A percentile compares a stretch with the other conserved stretches of the same genome.
Evolutionary conservation across 441 rosid species (phyloP).

Genomic region (Jatropha podagrica): DNA sequence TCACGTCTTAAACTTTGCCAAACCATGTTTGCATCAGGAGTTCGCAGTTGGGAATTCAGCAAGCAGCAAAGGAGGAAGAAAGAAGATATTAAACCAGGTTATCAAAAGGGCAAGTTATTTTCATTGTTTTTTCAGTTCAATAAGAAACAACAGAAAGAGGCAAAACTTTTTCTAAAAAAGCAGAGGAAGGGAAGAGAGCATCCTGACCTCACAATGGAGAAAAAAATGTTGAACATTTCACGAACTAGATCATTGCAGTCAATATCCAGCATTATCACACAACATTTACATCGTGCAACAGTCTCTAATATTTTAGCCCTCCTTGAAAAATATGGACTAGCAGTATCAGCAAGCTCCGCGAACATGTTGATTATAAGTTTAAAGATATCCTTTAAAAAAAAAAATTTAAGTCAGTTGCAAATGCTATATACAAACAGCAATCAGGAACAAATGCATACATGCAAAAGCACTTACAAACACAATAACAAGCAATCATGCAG

Average conservation of each 20-base stretch:
- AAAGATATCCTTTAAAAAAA: conserved; percentile 62
- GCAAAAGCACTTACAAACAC: no score
- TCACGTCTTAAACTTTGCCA: not conserved
- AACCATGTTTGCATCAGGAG: not conserved
- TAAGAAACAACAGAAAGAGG: conserved; percentile 7
- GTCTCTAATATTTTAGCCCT: conserved; percentile 88
- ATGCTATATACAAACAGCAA: not conserved
- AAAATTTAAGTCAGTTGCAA: not conserved
- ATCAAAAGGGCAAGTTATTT: conserved; percentile 9
- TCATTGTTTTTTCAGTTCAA: not conserved
- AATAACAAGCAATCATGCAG: not conserved
- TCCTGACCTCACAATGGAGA: conserved; percentile 73
- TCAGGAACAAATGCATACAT: not conserved
- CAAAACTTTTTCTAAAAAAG: not conserved
- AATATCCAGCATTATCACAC: conserved; percentile 71
- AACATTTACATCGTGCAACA: conserved; percentile 70
- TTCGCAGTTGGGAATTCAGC: not conserved
- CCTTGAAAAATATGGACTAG: conserved; percentile 66
- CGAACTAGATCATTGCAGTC: conserved; percentile 62
- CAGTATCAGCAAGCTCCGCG: conserved; percentile 61
- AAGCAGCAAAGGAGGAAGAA: not conserved
- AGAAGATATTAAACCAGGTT: conserved; percentile 8
- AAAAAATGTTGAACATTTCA: conserved; percentile 76
- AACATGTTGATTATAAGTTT: conserved; percentile 59
- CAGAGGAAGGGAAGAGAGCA: conserved; percentile 18